A percentile compares a stretch with the other conserved stretches of the same genome.
Evolutionary conservation across 371 early-diverging fungal species (phyloP).

Genomic region (Mucor lusitanicus): DNA sequence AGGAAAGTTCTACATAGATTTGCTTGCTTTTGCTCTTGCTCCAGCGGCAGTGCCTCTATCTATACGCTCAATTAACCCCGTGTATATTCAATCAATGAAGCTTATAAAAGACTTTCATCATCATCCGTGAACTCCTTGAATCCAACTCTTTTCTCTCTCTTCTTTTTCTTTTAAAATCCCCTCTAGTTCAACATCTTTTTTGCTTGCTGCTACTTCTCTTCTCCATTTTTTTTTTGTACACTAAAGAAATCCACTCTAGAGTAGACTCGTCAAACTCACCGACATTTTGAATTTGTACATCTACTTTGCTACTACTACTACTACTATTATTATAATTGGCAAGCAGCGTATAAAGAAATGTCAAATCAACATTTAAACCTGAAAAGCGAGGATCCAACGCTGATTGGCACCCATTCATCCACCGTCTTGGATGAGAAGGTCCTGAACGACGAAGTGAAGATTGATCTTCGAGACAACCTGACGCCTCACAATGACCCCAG

Average conservation of each 20-base stretch:
- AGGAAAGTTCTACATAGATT: slow-evolving; percentile 29
- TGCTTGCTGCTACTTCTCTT: background rate
- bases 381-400: slow-evolving; percentile 26
- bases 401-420: slow-evolving; percentile 20
- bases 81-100: background rate
- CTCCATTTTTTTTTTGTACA: background rate
- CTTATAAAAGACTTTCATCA: background rate
- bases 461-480: slow-evolving; percentile 28
- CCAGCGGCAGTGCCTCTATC: background rate
- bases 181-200: background rate
- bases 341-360: background rate
- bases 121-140: background rate
- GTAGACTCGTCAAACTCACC: too few species aligned
- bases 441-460: slow-evolving; percentile 7
- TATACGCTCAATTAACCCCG: slow-evolving; percentile 1
- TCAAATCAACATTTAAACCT: slow-evolving; percentile 8
- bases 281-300: background rate
- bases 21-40: background rate
- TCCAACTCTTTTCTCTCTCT: background rate
- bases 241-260: background rate
- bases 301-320: background rate
- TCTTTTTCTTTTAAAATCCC: background rate
- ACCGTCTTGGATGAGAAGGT: slow-evolving; percentile 17
- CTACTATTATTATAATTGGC: too few species aligned
- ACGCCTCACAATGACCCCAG: slow-evolving; percentile 41